Percentiles rank a stretch among this genome's conserved stretches.
These are phyloP conservation scores for Neurospora sp. DNA, from an alignment of 2,329 filamentous ascomycete genomes.

Conservation along the genomic window DNA sequence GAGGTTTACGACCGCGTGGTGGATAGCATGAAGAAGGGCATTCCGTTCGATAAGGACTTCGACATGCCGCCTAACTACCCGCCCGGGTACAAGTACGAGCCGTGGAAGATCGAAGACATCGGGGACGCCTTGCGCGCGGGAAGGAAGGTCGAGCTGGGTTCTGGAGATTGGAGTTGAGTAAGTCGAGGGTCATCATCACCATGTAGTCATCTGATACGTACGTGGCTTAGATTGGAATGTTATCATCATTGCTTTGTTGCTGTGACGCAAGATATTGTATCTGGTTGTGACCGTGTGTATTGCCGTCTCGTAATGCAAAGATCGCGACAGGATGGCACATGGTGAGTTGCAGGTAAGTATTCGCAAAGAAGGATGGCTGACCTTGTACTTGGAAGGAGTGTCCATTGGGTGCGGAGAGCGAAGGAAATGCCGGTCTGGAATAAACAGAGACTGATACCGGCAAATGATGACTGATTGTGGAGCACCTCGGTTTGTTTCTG, in stretches of 20 bases:
- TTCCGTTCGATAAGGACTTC: conserved; percentile 19
- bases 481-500: neutral
- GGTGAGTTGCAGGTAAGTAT: neutral
- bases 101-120: conserved; percentile 18
- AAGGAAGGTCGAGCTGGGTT: conserved; percentile 11
- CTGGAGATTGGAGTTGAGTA: conserved; percentile 12
- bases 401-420: neutral
- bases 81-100: conserved; percentile 19
- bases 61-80: conserved; percentile 21
- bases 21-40: conserved; percentile 22
- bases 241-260: neutral
- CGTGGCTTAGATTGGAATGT: neutral
- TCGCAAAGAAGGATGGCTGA: neutral
- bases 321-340: neutral
- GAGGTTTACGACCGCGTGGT: conserved; percentile 25
- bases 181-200: neutral
- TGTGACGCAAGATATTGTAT: neutral
- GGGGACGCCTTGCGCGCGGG: conserved; percentile 15
- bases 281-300: neutral
- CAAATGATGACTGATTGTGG: neutral
- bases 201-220: conserved; percentile 1
- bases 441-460: neutral
- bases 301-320: neutral
- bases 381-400: neutral
- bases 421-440: neutral